Percentiles rank a stretch among this genome's conserved stretches.
These are phyloP conservation scores for Gossypium anomalum DNA, from an alignment of 345 rosid species.

Conservation along the genomic window DNA sequence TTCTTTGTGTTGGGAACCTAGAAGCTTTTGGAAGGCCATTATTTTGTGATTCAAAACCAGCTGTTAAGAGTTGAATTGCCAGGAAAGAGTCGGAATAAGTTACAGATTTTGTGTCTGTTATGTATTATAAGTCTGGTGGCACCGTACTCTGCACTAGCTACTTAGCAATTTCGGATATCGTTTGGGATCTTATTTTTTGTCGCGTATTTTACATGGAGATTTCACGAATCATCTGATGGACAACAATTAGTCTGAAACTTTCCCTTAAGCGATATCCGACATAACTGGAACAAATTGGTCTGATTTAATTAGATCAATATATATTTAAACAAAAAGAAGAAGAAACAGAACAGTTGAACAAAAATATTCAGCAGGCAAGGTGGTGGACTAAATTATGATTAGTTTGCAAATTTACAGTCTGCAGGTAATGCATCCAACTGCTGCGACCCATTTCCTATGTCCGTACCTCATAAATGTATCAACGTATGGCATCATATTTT, in stretches of 20 bases:
- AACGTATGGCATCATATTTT: not conserved
- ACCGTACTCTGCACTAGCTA: not conserved
- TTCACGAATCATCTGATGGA: not conserved
- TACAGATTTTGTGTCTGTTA: not conserved
- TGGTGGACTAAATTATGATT: not conserved
- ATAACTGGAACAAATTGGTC: too few relatives aligned
- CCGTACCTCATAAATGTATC: not conserved
- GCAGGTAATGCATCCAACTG: not conserved
- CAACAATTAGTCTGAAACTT: too few relatives aligned
- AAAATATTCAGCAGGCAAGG: not conserved
- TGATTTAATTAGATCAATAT: not conserved
- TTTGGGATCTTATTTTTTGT: not conserved
- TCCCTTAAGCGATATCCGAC: too few relatives aligned
- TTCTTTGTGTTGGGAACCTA: not conserved
- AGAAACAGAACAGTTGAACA: not conserved
- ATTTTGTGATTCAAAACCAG: not conserved
- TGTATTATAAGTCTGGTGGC: not conserved
- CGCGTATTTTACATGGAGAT: not conserved
- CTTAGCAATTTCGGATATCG: not conserved
- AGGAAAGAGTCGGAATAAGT: not conserved
- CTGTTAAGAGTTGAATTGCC: not conserved
- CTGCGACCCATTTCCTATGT: not conserved
- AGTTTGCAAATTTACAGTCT: not conserved
- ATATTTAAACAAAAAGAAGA: not conserved
- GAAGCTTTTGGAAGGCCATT: not conserved